phyloP scores from a whole-genome alignment of 495 filamentous ascomycete genomes.

The Annulohypoxylon moriforme region DNA sequence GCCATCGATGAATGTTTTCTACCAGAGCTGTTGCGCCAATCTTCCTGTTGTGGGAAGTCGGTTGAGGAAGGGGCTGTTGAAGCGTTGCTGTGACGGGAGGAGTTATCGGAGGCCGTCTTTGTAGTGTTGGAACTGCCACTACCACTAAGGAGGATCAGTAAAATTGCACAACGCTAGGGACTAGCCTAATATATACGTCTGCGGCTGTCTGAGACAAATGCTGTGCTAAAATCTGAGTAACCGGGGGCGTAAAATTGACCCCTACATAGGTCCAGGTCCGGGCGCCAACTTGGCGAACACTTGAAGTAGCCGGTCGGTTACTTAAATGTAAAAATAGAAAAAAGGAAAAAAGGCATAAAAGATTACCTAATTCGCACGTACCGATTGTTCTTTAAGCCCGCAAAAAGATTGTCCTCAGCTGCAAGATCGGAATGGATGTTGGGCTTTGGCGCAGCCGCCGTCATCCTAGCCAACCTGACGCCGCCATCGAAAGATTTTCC shows the following conservation, averaged over 20 bases:
- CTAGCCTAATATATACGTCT: slow-evolving; percentile 40
- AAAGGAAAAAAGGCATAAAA: not conserved
- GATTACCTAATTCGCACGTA: slow-evolving; percentile 50
- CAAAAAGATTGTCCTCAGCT: slow-evolving; percentile 68
- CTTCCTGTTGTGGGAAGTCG: slow-evolving; percentile 68
- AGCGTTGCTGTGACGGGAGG: slow-evolving; percentile 76
- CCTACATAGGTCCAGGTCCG: slow-evolving; percentile 58
- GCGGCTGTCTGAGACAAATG: slow-evolving; percentile 37
- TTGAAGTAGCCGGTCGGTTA: slow-evolving; percentile 41
- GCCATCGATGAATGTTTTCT: slow-evolving; percentile 56
- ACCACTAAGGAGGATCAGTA: slow-evolving; percentile 57
- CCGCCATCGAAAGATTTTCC: slow-evolving; percentile 59
- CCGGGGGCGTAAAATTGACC: slow-evolving; percentile 33
- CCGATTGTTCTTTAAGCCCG: slow-evolving; percentile 65
- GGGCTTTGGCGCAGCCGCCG: slow-evolving; percentile 43
- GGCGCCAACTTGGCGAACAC: slow-evolving; percentile 47
- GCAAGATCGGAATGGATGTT: slow-evolving; percentile 48
- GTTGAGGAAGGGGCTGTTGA: slow-evolving; percentile 80
- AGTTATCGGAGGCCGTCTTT: slow-evolving; percentile 72
- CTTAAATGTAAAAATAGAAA: slow-evolving; percentile 49
- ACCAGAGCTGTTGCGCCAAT: slow-evolving; percentile 56
- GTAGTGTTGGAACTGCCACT: slow-evolving; percentile 75
- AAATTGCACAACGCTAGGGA: slow-evolving; percentile 44
- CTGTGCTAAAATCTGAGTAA: slow-evolving; percentile 51
- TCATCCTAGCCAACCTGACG: slow-evolving; percentile 46